Evolutionary conservation across 2,329 filamentous ascomycete species (phyloP).

Genomic region (Magnaporthiopsis rhizophila): DNA sequence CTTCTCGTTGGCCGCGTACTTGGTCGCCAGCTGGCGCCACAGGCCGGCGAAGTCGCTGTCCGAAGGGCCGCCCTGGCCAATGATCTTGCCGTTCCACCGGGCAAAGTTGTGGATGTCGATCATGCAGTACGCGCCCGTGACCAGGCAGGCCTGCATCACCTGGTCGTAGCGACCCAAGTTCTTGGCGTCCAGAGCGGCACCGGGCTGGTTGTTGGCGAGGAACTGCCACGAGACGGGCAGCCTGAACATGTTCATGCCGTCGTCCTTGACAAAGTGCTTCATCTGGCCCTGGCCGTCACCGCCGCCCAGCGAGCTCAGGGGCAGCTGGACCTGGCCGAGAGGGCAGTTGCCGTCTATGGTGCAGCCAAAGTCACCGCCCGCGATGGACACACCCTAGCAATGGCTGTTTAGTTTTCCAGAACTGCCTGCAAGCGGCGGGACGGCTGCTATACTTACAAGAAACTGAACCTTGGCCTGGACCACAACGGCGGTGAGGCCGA

Average conservation of each 20-base stretch:
- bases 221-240: constrained; percentile 47
- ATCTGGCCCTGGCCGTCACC: constrained; percentile 37
- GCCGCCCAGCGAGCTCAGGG: constrained; percentile 21
- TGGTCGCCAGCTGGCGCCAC: constrained; percentile 50
- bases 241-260: constrained; percentile 48
- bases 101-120: constrained; percentile 50
- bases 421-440: background rate
- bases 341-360: constrained; percentile 29
- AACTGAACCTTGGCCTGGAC: constrained; percentile 9
- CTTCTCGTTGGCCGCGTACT: constrained; percentile 45
- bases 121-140: constrained; percentile 39
- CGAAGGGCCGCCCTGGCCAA: constrained; percentile 57
- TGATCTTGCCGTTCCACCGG: constrained; percentile 52
- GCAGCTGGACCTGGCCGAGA: constrained; percentile 21
- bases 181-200: constrained; percentile 31
- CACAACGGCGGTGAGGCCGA: constrained; percentile 1
- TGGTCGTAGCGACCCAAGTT: constrained; percentile 39
- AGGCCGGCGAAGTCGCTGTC: constrained; percentile 53
- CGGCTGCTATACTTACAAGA: constrained; percentile 1
- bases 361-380: constrained; percentile 41
- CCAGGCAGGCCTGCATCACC: constrained; percentile 40
- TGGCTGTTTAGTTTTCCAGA: background rate
- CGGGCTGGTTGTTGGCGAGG: constrained; percentile 33
- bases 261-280: constrained; percentile 45
- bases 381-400: constrained; percentile 19